Evolutionary conservation across 768 basidiomycete genomes (phyloP).

Genomic region (Russula vinacea): DNA sequence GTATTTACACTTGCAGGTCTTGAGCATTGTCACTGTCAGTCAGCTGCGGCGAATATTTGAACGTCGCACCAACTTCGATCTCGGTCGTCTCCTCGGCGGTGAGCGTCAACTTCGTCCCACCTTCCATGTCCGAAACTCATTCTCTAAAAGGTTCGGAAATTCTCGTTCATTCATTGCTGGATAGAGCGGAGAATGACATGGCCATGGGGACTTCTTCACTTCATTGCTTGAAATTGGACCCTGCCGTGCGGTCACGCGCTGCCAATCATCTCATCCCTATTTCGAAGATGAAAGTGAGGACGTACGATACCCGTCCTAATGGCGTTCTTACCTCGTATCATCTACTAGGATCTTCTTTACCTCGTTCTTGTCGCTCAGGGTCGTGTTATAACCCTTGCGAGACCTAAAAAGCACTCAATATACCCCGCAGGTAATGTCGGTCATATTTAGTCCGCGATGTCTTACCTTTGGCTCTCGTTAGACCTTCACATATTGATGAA

Average conservation of each 20-base stretch:
- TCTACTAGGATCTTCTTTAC: slow-evolving; percentile 79
- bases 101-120: neutral
- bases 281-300: slow-evolving; percentile 69
- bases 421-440: slow-evolving; percentile 73
- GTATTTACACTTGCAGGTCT: slow-evolving; percentile 89
- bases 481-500: slow-evolving; percentile 93
- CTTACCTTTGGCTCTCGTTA: slow-evolving; percentile 32
- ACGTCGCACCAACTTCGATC: slow-evolving; percentile 86
- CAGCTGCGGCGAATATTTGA: slow-evolving; percentile 87
- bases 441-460: slow-evolving; percentile 4
- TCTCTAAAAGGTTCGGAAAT: slow-evolving; percentile 65
- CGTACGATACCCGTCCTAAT: neutral
- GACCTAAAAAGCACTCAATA: slow-evolving; percentile 91
- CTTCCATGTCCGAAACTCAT: slow-evolving; percentile 2
- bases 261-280: slow-evolving; percentile 79
- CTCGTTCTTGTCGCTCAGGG: slow-evolving; percentile 78
- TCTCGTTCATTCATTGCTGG: slow-evolving; percentile 70
- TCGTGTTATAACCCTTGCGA: slow-evolving; percentile 78
- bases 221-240: slow-evolving; percentile 74
- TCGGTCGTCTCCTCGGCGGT: slow-evolving; percentile 68
- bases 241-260: slow-evolving; percentile 63
- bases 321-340: neutral
- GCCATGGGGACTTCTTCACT: slow-evolving; percentile 79
- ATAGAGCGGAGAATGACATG: slow-evolving; percentile 70
- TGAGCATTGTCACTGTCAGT: slow-evolving; percentile 82